Conservation (phyloP, 2,329 filamentous ascomycete species). For the Pestalotiopsis sp. region DNA sequence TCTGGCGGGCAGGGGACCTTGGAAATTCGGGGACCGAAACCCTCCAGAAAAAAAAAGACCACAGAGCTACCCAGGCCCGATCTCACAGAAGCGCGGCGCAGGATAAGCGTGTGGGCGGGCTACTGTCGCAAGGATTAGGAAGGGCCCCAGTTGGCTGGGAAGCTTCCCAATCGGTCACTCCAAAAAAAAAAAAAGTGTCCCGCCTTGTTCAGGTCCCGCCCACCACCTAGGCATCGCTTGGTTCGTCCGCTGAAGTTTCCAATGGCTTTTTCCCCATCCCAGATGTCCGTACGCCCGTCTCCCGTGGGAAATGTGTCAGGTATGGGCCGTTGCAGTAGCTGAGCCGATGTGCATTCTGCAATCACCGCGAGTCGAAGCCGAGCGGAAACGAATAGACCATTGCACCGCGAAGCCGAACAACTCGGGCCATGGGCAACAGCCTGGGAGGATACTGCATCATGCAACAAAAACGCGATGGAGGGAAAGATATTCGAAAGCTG, state of each 20-base stretch:
- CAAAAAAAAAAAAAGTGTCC: neutral
- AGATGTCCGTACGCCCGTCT: neutral
- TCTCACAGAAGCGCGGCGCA: neutral
- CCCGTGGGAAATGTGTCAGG: neutral
- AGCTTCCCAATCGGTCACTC: neutral
- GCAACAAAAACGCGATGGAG: neutral
- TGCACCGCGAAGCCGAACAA: neutral
- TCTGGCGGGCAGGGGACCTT: neutral
- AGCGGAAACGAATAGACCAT: neutral
- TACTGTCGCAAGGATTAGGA: neutral
- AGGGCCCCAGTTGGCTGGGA: neutral
- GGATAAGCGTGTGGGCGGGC: neutral
- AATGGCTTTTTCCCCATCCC: neutral
- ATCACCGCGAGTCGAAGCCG: neutral
- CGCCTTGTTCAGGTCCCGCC: neutral
- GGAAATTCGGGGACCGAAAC: constrained; percentile 10
- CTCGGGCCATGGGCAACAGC: no score
- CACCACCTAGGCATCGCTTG: neutral
- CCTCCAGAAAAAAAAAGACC: neutral
- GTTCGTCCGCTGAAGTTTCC: neutral
- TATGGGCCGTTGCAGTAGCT: neutral
- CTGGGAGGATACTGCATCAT: neutral
- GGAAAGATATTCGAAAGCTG: neutral
- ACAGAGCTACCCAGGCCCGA: neutral
- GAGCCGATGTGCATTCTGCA: neutral